These are phyloP conservation scores for Alternaria sp. DNA, from an alignment of 2,329 filamentous ascomycete genomes.

Conservation along the genomic window DNA sequence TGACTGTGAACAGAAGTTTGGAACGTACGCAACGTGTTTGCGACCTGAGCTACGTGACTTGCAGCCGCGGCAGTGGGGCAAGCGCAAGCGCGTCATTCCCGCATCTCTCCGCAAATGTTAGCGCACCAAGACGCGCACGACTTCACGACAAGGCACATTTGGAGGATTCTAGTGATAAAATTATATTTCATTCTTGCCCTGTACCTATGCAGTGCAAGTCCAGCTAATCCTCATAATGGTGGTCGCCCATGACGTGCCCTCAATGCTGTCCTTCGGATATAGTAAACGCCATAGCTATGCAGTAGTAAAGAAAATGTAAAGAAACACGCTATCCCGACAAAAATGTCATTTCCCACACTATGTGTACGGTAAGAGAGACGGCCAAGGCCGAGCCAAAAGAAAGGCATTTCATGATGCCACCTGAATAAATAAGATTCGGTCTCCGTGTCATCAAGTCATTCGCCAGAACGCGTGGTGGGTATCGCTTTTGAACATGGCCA, in stretches of 20 bases:
- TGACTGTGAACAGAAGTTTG: background rate
- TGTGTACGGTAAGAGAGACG: conserved; percentile 6
- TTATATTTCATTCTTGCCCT: background rate
- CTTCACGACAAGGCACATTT: background rate
- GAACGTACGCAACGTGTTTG: conserved; percentile 3
- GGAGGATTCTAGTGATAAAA: background rate
- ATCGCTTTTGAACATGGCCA: conserved; percentile 38
- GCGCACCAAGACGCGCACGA: background rate
- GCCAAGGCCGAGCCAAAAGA: conserved; percentile 2
- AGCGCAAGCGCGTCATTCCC: conserved; percentile 14
- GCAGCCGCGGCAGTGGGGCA: conserved; percentile 7
- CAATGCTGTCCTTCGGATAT: conserved; percentile 9
- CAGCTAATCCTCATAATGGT: background rate
- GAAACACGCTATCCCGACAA: conserved; percentile 12
- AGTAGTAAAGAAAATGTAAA: conserved; percentile 16
- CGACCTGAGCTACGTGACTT: conserved; percentile 1
- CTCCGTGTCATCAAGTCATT: conserved; percentile 21
- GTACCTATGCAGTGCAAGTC: background rate
- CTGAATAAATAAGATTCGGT: conserved; percentile 9
- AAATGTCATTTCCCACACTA: conserved; percentile 18
- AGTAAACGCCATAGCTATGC: conserved; percentile 37
- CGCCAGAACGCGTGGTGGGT: conserved; percentile 32
- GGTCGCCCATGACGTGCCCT: conserved; percentile 2
- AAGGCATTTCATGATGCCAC: conserved; percentile 3
- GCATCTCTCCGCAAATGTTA: background rate